phyloP scores from a whole-genome alignment of 2,329 filamentous ascomycete genomes.

The Fonsecaea erecta region DNA sequence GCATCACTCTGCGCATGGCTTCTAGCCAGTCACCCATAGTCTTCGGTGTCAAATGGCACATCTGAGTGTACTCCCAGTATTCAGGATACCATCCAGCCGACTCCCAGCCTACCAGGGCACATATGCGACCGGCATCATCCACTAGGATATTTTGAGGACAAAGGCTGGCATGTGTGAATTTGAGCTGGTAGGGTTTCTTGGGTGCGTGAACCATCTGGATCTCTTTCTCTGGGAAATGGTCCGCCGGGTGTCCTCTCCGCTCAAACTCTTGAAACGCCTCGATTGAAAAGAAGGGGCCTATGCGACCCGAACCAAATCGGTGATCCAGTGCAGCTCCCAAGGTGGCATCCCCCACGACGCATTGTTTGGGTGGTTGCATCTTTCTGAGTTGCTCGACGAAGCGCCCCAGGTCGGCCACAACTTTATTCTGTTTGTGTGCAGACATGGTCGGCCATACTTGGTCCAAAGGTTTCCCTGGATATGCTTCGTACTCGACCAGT shows the following conservation, averaged over 20 bases:
- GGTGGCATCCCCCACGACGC: slow-evolving; percentile 37
- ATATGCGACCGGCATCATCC: slow-evolving; percentile 37
- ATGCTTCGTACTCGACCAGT: slow-evolving; percentile 36
- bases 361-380: slow-evolving; percentile 37
- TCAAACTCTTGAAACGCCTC: slow-evolving; percentile 37
- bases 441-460: slow-evolving; percentile 31
- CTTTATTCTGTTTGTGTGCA: slow-evolving; percentile 35
- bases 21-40: slow-evolving; percentile 35
- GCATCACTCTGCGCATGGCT: slow-evolving; percentile 33
- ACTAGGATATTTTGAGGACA: slow-evolving; percentile 40
- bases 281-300: slow-evolving; percentile 37
- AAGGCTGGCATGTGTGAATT: slow-evolving; percentile 41
- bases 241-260: slow-evolving; percentile 32
- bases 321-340: slow-evolving; percentile 37
- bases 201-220: slow-evolving; percentile 33
- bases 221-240: slow-evolving; percentile 35
- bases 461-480: slow-evolving; percentile 33
- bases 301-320: slow-evolving; percentile 32
- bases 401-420: slow-evolving; percentile 35
- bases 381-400: slow-evolving; percentile 38
- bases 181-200: slow-evolving; percentile 36
- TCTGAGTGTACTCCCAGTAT: slow-evolving; percentile 42
- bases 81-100: slow-evolving; percentile 41
- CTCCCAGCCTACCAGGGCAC: slow-evolving; percentile 41
- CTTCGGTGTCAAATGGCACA: slow-evolving; percentile 34